These are phyloP conservation scores for Perkinsus olseni DNA, from an alignment of 169 alveolate genomes.

Conservation along the genomic window DNA sequence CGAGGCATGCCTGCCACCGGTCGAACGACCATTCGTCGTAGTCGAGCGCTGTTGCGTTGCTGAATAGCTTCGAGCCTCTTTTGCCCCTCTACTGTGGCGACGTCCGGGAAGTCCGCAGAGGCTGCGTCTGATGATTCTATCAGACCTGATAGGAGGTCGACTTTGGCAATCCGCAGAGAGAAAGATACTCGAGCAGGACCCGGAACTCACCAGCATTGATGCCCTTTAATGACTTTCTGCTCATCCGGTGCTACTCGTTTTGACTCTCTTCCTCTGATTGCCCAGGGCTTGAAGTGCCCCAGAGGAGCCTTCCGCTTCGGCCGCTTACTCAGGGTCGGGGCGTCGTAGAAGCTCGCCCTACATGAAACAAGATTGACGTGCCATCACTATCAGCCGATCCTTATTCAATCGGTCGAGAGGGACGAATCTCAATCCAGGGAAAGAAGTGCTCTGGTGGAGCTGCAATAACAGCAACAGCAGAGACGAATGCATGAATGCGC, in stretches of 20 bases:
- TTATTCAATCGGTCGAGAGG: no score
- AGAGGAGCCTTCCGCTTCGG: not conserved
- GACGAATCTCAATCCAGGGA: no score
- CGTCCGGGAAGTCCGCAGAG: not conserved
- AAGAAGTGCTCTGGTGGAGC: no score
- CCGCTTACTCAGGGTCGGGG: not conserved
- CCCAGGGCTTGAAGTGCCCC: not conserved
- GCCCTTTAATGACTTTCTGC: not conserved
- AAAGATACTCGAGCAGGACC: not conserved
- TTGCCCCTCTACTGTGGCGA: not conserved
- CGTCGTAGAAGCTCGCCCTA: not conserved
- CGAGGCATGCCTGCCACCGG: not conserved
- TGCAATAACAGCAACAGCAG: no score
- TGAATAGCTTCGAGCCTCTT: not conserved
- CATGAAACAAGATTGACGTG: no score
- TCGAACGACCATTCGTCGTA: not conserved
- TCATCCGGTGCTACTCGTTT: not conserved
- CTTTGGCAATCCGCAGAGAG: not conserved
- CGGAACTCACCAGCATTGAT: not conserved
- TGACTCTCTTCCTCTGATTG: not conserved
- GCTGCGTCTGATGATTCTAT: not conserved
- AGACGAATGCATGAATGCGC: no score
- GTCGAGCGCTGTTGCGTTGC: not conserved
- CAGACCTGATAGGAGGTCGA: not conserved
- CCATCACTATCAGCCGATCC: no score